Base-by-base conservation (phyloP, 202 grass and related monocot genomes). In the Zizania palustris region DNA sequence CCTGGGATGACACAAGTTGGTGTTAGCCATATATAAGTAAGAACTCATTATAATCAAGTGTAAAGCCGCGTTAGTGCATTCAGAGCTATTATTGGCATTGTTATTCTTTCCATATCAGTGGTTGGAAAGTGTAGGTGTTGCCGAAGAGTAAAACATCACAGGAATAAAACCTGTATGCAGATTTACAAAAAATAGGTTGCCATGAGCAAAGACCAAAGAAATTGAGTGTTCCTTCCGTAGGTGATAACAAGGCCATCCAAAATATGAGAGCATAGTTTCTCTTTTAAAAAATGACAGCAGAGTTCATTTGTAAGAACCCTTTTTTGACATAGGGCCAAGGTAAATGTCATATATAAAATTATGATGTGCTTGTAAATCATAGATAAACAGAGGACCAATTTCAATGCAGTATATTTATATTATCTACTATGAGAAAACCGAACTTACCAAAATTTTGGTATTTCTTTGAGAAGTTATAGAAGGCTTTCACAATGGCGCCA, bases 381-480 rank as follows among this genome's bases (percentile, higher is more conserved):
- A 57, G 37, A 51, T 72, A 60, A 40, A 6, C 18, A 53, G 40
- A 46, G 45, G 18, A 21, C 7, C 10, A 60, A 39, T 65, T 80
- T 76, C 11, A 10, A 3, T 44, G 16, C 4, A 16, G 36, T 51
- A 15, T 22, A 45, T 1, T 70, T 51, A 42, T 35, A 37, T 56
- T 1, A 70, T 51, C 49, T 41, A 43, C 45, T 16, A 67, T 49
- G 53, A 21, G 61, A 63, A 90, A 85, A 51, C 1, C 49, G 75
- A 74, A 83, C 63, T 63, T 89, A 85, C 96, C 96, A 73, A 93
- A 96, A 72, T 96, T 99, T 72, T 99, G 92, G 59, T 99, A 38
- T 83, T 99, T 99, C 83, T 96, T 89, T 69, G 89, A 93, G 75
- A 91, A 99, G 70, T 90, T 89, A 77, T 91, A 85, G 9, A 99